Evolutionary conservation across 257 asterid species (phyloP).

Genomic region (Solanum tarijense): DNA sequence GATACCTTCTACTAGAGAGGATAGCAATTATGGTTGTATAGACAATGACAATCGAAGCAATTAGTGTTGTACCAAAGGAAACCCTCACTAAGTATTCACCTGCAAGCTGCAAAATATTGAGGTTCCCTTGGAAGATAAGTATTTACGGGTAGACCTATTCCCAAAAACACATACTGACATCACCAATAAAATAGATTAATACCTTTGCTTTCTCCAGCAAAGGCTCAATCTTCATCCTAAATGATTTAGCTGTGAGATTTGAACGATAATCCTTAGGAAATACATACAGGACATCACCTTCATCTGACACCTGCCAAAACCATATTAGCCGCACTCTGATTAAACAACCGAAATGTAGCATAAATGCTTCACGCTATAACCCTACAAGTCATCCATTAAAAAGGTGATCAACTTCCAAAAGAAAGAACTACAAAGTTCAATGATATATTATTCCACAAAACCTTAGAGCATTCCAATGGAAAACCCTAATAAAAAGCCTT

Average conservation of each 20-base stretch:
- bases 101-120: conserved; percentile 43
- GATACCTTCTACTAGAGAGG: conserved; percentile 73
- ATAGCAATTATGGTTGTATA: conserved; percentile 76
- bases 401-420: neutral
- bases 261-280: conserved; percentile 71
- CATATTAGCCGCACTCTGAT: neutral
- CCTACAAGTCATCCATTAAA: neutral
- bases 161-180: conserved; percentile 1
- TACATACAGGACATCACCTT: conserved; percentile 86
- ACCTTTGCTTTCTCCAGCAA: conserved; percentile 84
- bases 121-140: neutral
- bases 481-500: neutral
- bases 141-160: neutral
- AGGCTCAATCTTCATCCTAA: conserved; percentile 71
- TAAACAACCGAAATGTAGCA: neutral
- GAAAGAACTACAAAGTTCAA: neutral
- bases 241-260: conserved; percentile 75
- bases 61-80: conserved; percentile 93
- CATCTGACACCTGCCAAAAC: conserved; percentile 75
- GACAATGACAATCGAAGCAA: conserved; percentile 87
- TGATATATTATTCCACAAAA: neutral
- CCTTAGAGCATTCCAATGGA: neutral
- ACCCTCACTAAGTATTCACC: conserved; percentile 86
- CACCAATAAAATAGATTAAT: conserved; percentile 2
- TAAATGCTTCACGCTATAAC: neutral